Percentiles rank a stretch among this genome's conserved stretches.
phyloP scores from a whole-genome alignment of 2,329 filamentous ascomycete genomes.

The Ascochyta rabiei region DNA sequence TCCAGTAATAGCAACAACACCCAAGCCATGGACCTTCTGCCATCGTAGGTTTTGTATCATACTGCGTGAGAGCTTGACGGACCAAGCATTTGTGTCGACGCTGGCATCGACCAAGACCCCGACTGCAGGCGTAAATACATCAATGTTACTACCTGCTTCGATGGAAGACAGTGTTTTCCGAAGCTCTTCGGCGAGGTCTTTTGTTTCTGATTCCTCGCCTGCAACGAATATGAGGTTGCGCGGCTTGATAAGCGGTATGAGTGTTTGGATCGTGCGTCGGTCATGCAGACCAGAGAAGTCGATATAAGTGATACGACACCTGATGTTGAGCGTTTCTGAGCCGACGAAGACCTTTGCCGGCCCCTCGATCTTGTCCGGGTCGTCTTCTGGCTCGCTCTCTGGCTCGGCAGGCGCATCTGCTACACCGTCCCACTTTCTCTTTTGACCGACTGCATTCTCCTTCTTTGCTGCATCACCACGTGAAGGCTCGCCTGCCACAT shows the following conservation, averaged over 20 bases:
- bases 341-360: slow-evolving; percentile 77
- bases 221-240: slow-evolving; percentile 93
- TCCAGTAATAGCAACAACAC: slow-evolving; percentile 91
- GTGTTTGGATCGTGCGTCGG: slow-evolving; percentile 89
- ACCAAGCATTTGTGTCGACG: slow-evolving; percentile 97
- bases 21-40: slow-evolving; percentile 89
- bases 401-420: slow-evolving; percentile 47
- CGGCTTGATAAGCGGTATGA: slow-evolving; percentile 91
- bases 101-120: slow-evolving; percentile 83
- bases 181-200: slow-evolving; percentile 78
- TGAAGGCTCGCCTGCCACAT: slow-evolving; percentile 69
- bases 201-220: slow-evolving; percentile 75
- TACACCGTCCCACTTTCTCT: slow-evolving; percentile 89
- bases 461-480: slow-evolving; percentile 58
- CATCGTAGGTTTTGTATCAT: slow-evolving; percentile 88
- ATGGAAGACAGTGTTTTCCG: slow-evolving; percentile 64
- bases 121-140: slow-evolving; percentile 82
- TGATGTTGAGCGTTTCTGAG: slow-evolving; percentile 68
- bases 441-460: slow-evolving; percentile 73
- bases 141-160: slow-evolving; percentile 53
- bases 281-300: slow-evolving; percentile 94
- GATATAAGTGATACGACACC: slow-evolving; percentile 81
- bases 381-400: slow-evolving; percentile 58
- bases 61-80: slow-evolving; percentile 83
- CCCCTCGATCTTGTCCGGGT: slow-evolving; percentile 62